A percentile compares a stretch with the other conserved stretches of the same genome.
These are phyloP conservation scores for Thelonectria discophora DNA, from an alignment of 2,329 filamentous ascomycete genomes.

Conservation along the genomic window DNA sequence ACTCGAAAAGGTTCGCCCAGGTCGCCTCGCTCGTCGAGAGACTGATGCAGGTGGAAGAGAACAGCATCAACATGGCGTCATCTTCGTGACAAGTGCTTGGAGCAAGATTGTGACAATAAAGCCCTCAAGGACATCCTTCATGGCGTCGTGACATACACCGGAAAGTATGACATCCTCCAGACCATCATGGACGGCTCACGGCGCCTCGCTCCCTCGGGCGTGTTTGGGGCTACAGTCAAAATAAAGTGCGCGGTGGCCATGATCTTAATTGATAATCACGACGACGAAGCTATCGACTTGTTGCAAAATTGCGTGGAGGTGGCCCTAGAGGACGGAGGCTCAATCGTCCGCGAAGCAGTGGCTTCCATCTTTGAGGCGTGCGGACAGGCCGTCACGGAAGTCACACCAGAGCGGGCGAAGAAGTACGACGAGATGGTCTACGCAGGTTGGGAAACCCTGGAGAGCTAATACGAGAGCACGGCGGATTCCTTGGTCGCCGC, in stretches of 20 bases:
- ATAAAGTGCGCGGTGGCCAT: not conserved
- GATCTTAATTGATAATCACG: not conserved
- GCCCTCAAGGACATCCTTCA: too few relatives aligned
- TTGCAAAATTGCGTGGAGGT: not conserved
- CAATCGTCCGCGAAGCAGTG: not conserved
- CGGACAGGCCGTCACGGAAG: not conserved
- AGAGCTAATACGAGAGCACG: not conserved
- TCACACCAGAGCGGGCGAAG: not conserved
- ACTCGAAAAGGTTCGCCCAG: not conserved
- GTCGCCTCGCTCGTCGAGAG: conserved; percentile 7
- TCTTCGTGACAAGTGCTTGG: not conserved
- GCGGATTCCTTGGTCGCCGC: not conserved
- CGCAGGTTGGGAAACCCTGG: not conserved
- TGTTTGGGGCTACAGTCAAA: not conserved
- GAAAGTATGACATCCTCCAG: conserved; percentile 3
- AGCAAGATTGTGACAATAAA: too few relatives aligned
- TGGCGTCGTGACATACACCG: not conserved
- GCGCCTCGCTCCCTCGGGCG: not conserved
- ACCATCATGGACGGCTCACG: not conserved
- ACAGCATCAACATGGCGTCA: conserved; percentile 1
- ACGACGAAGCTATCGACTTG: not conserved
- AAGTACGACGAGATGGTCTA: conserved; percentile 11
- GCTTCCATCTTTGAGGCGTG: not conserved
- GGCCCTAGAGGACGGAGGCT: not conserved
- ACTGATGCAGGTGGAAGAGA: not conserved